Conservation (phyloP, 2,329 filamentous ascomycete species). For the Alternaria consortialis region DNA sequence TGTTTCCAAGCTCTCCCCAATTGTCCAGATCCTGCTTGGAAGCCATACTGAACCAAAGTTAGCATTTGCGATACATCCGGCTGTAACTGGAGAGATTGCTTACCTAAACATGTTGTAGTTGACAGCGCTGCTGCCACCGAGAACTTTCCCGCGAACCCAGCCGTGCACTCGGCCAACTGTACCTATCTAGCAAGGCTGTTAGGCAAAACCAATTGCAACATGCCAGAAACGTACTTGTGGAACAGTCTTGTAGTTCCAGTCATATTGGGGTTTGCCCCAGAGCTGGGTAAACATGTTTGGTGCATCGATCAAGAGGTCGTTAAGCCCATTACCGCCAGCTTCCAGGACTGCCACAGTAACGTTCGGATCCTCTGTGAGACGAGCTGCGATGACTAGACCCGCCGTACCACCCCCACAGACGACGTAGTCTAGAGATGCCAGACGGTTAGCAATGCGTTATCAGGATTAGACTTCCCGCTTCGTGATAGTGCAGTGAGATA, state of each 20-base stretch:
- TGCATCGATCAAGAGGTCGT: slow-evolving; percentile 40
- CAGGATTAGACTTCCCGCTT: neutral
- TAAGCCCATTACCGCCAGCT: slow-evolving; percentile 39
- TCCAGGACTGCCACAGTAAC: slow-evolving; percentile 40
- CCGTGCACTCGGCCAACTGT: slow-evolving; percentile 32
- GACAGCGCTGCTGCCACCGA: slow-evolving; percentile 52
- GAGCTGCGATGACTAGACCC: slow-evolving; percentile 41
- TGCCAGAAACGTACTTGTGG: slow-evolving; percentile 30
- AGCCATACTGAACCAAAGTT: slow-evolving; percentile 27
- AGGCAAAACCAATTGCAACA: neutral
- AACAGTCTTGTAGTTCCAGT: slow-evolving; percentile 44
- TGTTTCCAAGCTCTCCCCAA: slow-evolving; percentile 53
- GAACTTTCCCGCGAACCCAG: slow-evolving; percentile 41
- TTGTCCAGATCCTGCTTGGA: slow-evolving; percentile 47
- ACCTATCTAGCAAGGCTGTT: slow-evolving; percentile 30
- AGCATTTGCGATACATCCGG: neutral
- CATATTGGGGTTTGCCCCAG: slow-evolving; percentile 42
- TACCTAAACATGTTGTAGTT: slow-evolving; percentile 44
- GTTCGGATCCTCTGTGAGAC: slow-evolving; percentile 38
- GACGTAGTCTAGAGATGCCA: slow-evolving; percentile 23
- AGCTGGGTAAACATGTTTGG: slow-evolving; percentile 38
- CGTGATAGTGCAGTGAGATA: neutral
- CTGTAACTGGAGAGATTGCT: neutral
- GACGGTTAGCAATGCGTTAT: neutral
- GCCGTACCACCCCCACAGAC: slow-evolving; percentile 43